Base-by-base conservation (phyloP, 2,329 filamentous ascomycete species). In the Coniochaeta sp. region DNA sequence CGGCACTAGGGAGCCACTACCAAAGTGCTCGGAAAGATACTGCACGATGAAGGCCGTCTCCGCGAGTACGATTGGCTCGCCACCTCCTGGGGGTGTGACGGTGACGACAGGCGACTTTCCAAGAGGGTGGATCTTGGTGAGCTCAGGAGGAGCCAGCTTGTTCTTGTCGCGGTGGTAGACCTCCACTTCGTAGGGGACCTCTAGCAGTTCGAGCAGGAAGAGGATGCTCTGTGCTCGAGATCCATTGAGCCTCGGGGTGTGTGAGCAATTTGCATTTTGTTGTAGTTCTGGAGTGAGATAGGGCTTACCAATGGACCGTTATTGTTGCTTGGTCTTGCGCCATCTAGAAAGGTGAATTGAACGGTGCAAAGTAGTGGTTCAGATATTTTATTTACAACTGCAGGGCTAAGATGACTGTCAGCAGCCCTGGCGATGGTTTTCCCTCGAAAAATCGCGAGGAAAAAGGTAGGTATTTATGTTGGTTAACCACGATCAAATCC, bases 91-190 rank as follows among this genome's bases (percentile, higher is more conserved):
- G 0, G 77, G 71, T n/a, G 74, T 76, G 66, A 97, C 78, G 9
- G 83, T 84, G 64, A 98, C 77, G 47, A 93, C 77, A 0, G 93
- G 93, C 1, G 91, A 92, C 72, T 96, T 96, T 63, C 93, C 93
- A 4, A 97, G 80, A 0, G 91, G 89, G 69, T 96, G 91, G 40
- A 96, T 76, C 64, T 90, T 80, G 69, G 89, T 87, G 54, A 97
- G 81, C 68, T 90, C 88, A 0, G 85, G 78, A 3, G 91, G 90
- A 1, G 93, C 93, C n/a, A 90, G 78, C 62, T 77, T 69, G 60
- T 74, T 76, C 64, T 61, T 43, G 36, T 79, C 71, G 59, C 93
- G 88, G 72, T 90, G 91, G 80, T 89, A 95, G 59, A 89, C 81
- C 69, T 93, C 85, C 61, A 97, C 76, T 63, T 93, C 85, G 74